phyloP scores from a whole-genome alignment of 306 rosid species.

The Erythrophleum fordii region DNA sequence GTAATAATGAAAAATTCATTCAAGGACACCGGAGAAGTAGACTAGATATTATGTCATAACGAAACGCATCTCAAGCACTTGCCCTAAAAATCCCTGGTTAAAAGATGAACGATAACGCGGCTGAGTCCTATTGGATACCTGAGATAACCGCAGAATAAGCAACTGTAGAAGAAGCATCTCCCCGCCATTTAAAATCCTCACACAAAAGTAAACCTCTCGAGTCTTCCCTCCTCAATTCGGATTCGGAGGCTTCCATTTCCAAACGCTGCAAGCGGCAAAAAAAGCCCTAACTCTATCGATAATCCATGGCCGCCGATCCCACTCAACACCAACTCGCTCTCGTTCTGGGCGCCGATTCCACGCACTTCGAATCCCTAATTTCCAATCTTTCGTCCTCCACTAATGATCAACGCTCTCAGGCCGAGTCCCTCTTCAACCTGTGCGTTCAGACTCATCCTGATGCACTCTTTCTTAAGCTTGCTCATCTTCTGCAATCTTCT shows the following conservation, averaged over 20 bases:
- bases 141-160: background rate
- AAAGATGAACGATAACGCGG: background rate
- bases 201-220: constrained; percentile 2
- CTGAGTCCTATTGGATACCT: background rate
- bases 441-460: constrained; percentile 66
- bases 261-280: background rate
- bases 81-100: too few species aligned
- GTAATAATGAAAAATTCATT: too few species aligned
- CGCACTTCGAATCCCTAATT: constrained; percentile 67
- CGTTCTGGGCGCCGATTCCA: constrained; percentile 52
- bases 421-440: constrained; percentile 67
- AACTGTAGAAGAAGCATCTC: background rate
- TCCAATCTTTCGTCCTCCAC: constrained; percentile 55
- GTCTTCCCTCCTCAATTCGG: constrained; percentile 34
- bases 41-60: too few species aligned
- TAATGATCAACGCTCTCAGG: constrained; percentile 64
- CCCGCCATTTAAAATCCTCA: constrained; percentile 35
- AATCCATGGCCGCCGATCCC: constrained; percentile 54
- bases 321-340: constrained; percentile 52
- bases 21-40: too few species aligned
- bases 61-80: too few species aligned
- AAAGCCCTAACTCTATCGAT: constrained; percentile 33
- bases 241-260: constrained; percentile 25
- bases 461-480: constrained; percentile 49
- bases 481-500: constrained; percentile 55